Conservation (phyloP, 2,329 filamentous ascomycete species). For the Zalaria obscura region DNA sequence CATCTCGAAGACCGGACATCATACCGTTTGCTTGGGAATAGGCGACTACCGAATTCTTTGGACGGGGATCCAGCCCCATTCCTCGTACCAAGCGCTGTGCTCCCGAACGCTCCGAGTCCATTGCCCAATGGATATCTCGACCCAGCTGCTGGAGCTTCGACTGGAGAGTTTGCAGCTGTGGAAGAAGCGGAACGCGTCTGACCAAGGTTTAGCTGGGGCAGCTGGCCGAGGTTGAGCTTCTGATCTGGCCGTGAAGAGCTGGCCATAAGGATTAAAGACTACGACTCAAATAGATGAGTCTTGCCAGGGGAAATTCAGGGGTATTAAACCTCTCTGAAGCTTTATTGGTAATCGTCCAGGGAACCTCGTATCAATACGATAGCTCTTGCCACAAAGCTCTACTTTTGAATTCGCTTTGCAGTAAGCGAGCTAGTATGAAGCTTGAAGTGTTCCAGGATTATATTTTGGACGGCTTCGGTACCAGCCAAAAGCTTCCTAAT, state of each 20-base stretch:
- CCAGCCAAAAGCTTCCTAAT: too few relatives aligned
- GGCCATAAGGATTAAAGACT: conserved; percentile 74
- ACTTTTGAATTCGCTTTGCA: too few relatives aligned
- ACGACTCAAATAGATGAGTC: too few relatives aligned
- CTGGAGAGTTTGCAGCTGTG: conserved; percentile 65
- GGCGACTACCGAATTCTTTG: conserved; percentile 69
- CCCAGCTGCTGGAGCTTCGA: conserved; percentile 51
- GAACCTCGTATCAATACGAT: too few relatives aligned
- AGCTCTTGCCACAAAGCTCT: too few relatives aligned
- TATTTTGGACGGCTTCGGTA: too few relatives aligned
- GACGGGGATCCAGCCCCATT: conserved; percentile 92
- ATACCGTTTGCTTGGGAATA: conserved; percentile 88
- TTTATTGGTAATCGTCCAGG: too few relatives aligned
- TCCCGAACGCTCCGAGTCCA: conserved; percentile 38
- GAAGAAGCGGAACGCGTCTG: conserved; percentile 66
- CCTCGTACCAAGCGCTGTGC: conserved; percentile 43
- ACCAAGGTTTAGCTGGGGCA: conserved; percentile 50
- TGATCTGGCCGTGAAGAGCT: conserved; percentile 63
- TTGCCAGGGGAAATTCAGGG: too few relatives aligned
- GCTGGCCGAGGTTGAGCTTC: conserved; percentile 73
- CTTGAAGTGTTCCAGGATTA: too few relatives aligned
- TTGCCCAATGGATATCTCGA: conserved; percentile 61
- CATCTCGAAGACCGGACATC: conserved; percentile 15
- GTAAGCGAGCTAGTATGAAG: too few relatives aligned
- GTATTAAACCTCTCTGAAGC: too few relatives aligned